These are phyloP conservation scores for Maudiozyma barnettii DNA, from an alignment of 805 yeast genomes.

Conservation along the genomic window DNA sequence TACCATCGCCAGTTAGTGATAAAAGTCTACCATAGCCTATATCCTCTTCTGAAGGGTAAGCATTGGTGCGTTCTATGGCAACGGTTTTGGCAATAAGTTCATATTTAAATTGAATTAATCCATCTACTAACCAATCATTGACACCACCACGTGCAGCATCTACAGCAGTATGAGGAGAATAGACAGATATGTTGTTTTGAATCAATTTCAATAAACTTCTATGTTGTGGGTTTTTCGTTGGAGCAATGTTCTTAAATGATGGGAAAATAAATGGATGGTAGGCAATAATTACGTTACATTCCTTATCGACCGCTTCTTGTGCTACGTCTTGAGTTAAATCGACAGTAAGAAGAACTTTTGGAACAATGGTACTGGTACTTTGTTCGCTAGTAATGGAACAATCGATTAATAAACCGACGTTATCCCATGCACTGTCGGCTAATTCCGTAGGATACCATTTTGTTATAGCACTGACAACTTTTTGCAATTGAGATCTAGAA, in stretches of 20 bases:
- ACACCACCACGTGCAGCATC: slow-evolving; percentile 92
- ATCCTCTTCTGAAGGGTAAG: slow-evolving; percentile 21
- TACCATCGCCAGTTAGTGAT: slow-evolving; percentile 33
- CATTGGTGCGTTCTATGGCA: slow-evolving; percentile 18
- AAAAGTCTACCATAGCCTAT: slow-evolving; percentile 80
- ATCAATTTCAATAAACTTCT: slow-evolving; percentile 61
- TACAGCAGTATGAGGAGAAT: slow-evolving; percentile 92
- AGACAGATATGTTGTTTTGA: slow-evolving; percentile 74
- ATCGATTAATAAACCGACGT: slow-evolving; percentile 84
- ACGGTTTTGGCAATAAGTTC: slow-evolving; percentile 9
- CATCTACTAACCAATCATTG: slow-evolving; percentile 79
- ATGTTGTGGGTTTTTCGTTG: slow-evolving; percentile 68
- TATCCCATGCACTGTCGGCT: slow-evolving; percentile 91
- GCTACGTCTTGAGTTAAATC: slow-evolving; percentile 80
- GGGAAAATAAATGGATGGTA: slow-evolving; percentile 93
- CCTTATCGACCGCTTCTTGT: slow-evolving; percentile 62
- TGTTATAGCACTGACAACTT: slow-evolving; percentile 47
- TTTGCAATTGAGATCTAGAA: slow-evolving; percentile 31
- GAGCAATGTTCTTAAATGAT: slow-evolving; percentile 66
- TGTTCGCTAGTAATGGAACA: slow-evolving; percentile 33
- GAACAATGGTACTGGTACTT: slow-evolving; percentile 9
- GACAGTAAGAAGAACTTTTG: slow-evolving; percentile 53
- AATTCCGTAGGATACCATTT: slow-evolving; percentile 68
- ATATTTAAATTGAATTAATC: slow-evolving; percentile 33
- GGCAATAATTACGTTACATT: slow-evolving; percentile 58